Conservation (phyloP, 805 yeast species). For the Blastobotrys mokoenaii region DNA sequence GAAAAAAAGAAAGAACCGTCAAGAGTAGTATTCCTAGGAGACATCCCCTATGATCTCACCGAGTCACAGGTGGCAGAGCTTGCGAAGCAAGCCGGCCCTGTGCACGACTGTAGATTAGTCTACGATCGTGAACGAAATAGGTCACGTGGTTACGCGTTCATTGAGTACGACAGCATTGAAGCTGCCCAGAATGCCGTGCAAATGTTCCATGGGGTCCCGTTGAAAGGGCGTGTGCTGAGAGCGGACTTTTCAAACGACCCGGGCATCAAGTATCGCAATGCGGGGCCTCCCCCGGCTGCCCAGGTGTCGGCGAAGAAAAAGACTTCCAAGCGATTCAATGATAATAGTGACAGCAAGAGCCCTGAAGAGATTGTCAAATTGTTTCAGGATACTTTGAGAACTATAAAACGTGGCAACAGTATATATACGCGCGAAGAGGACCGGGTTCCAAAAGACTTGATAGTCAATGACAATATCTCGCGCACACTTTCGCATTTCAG, state of each 20-base stretch:
- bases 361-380: no score
- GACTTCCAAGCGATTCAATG: no score
- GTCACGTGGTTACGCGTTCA: constrained; percentile 20
- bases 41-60: constrained; percentile 21
- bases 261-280: constrained; percentile 4
- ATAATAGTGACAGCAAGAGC: no score
- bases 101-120: constrained; percentile 15
- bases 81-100: constrained; percentile 15
- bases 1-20: constrained; percentile 11
- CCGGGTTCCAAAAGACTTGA: constrained; percentile 30
- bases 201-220: constrained; percentile 12
- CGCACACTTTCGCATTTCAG: constrained; percentile 43
- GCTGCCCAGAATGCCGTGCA: constrained; percentile 16
- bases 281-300: neutral
- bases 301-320: no score
- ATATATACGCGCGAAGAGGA: no score
- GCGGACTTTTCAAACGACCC: constrained; percentile 19
- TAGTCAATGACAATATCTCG: constrained; percentile 37
- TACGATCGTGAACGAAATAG: constrained; percentile 18
- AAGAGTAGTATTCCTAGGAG: constrained; percentile 19
- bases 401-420: no score
- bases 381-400: no score
- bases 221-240: constrained; percentile 16
- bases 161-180: constrained; percentile 17
- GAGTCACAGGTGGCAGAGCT: constrained; percentile 18